Evolutionary conservation across 176 grass and related monocot genomes (phyloP).

Genomic region (Musa beccarii): DNA sequence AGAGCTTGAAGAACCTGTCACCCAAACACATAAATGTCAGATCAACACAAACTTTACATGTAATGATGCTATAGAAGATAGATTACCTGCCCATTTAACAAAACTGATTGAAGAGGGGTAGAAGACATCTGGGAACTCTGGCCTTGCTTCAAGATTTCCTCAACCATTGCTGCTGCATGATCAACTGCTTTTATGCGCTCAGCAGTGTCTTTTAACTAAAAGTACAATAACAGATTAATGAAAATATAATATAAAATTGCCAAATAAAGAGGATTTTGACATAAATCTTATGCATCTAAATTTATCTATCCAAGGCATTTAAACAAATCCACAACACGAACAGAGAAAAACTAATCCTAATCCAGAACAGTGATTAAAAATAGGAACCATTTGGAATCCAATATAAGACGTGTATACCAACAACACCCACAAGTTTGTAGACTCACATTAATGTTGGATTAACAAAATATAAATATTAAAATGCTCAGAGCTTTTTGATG

Average conservation of each 20-base stretch:
- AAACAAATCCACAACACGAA: neutral
- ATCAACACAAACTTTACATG: conserved; percentile 5
- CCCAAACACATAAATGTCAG: neutral
- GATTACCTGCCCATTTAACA: conserved; percentile 33
- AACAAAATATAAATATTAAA: too few species aligned
- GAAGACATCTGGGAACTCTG: conserved; percentile 25
- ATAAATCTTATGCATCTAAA: neutral
- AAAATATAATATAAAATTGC: neutral
- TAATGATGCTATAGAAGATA: neutral
- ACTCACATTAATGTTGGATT: too few species aligned
- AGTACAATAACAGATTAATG: neutral
- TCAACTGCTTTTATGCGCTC: conserved; percentile 93
- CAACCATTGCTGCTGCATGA: conserved; percentile 64
- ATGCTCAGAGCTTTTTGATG: too few species aligned
- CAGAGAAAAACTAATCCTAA: neutral
- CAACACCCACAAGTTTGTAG: too few species aligned
- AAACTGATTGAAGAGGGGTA: conserved; percentile 18
- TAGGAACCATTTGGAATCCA: too few species aligned
- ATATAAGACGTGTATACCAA: too few species aligned
- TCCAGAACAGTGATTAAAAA: too few species aligned
- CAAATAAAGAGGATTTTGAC: neutral
- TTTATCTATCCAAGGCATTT: neutral
- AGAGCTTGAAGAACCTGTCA: conserved; percentile 54
- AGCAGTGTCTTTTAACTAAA: conserved; percentile 69
- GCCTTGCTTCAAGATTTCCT: conserved; percentile 82